These are phyloP conservation scores for Globisporangium lucens DNA, from an alignment of 352 stramenopile species.

Conservation along the genomic window DNA sequence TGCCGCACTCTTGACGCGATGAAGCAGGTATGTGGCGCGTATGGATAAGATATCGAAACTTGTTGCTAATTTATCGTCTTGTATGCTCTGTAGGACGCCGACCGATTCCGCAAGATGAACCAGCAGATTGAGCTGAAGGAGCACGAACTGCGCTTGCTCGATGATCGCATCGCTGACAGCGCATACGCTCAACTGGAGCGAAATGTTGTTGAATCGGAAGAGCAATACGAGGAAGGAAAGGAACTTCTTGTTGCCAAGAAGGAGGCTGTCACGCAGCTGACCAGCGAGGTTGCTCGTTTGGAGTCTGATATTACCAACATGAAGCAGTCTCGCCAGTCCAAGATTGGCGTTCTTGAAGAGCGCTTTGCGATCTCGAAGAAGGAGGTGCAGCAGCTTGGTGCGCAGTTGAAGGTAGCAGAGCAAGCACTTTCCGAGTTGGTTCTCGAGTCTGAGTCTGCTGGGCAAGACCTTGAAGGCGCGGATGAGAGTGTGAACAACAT, in stretches of 20 bases:
- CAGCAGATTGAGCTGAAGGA: conserved; percentile 84
- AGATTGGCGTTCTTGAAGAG: conserved; percentile 78
- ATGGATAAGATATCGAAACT: not conserved
- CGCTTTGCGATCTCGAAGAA: conserved; percentile 75
- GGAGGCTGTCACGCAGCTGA: conserved; percentile 73
- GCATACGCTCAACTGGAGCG: conserved; percentile 77
- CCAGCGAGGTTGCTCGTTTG: conserved; percentile 63
- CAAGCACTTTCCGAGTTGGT: conserved; percentile 74
- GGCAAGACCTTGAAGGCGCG: conserved; percentile 57
- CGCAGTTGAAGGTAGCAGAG: conserved; percentile 54
- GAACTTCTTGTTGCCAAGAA: conserved; percentile 58
- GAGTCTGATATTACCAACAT: conserved; percentile 81
- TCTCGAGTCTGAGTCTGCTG: conserved; percentile 69
- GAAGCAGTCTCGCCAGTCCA: conserved; percentile 76
- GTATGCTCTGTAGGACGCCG: conserved; percentile 41
- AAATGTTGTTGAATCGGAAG: conserved; percentile 60
- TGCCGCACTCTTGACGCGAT: conserved; percentile 57
- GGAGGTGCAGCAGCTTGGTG: conserved; percentile 58
- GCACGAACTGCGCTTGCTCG: conserved; percentile 72
- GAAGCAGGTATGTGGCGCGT: conserved; percentile 42
- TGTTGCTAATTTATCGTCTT: not conserved
- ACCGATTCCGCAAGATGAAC: conserved; percentile 66
- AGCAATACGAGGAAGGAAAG: conserved; percentile 71
- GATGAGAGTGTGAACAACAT: conserved; percentile 49
- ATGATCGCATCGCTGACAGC: conserved; percentile 78